These are phyloP conservation scores for Trypanosoma boissoni DNA, from an alignment of 208 protist species.

Conservation along the genomic window DNA sequence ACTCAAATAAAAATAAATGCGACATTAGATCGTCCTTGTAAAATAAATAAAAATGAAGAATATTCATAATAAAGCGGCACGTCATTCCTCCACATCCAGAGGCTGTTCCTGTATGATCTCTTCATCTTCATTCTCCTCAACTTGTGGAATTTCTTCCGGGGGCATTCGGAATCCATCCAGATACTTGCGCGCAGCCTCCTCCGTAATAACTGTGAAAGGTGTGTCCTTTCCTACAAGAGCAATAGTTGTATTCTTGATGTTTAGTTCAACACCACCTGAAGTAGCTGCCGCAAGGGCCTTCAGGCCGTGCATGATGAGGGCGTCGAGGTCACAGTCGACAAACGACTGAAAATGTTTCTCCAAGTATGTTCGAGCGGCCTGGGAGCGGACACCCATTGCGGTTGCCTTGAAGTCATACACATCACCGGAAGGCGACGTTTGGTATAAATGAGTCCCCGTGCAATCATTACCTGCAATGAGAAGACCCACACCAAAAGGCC, in stretches of 20 bases:
- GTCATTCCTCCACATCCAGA: slow-evolving; percentile 86
- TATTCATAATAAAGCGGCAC: neutral
- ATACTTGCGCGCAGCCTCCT: slow-evolving; percentile 80
- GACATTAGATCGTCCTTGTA: too few species aligned
- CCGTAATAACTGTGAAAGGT: slow-evolving; percentile 82
- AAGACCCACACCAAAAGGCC: slow-evolving; percentile 99
- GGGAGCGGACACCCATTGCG: slow-evolving; percentile 98
- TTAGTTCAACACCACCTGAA: slow-evolving; percentile 87
- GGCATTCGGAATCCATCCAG: slow-evolving; percentile 78
- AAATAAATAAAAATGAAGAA: neutral
- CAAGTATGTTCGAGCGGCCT: slow-evolving; percentile 98
- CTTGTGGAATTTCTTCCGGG: slow-evolving; percentile 71
- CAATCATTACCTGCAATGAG: slow-evolving; percentile 96
- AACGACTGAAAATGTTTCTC: slow-evolving; percentile 97
- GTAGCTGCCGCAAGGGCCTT: slow-evolving; percentile 92
- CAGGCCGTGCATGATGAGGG: slow-evolving; percentile 93
- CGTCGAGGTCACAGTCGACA: slow-evolving; percentile 71
- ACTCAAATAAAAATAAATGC: neutral
- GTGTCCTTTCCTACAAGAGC: slow-evolving; percentile 89
- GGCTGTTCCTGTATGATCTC: slow-evolving; percentile 65
- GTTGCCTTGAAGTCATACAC: slow-evolving; percentile 98
- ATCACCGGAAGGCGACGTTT: slow-evolving; percentile 96
- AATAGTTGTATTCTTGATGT: slow-evolving; percentile 91
- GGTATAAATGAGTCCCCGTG: slow-evolving; percentile 94
- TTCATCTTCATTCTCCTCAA: slow-evolving; percentile 42